Evolutionary conservation across 1,284 basidiomycete species (phyloP).

Genomic region (Leccinum pallidistipes): DNA sequence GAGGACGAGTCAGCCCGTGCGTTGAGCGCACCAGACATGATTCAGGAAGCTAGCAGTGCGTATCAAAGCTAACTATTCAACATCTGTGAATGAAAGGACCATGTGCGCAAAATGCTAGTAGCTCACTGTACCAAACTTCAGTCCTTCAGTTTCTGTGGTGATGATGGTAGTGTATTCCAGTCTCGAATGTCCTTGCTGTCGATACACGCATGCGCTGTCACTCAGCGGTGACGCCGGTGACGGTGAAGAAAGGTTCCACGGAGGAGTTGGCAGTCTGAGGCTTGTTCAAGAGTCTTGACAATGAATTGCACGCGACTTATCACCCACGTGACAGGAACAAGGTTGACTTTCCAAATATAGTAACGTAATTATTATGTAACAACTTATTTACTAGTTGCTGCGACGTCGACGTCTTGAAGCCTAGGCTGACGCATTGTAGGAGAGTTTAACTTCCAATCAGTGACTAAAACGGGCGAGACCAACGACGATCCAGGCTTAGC

Average conservation of each 20-base stretch:
- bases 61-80: neutral
- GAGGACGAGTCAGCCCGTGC: slow-evolving; percentile 35
- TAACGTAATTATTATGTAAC: no score
- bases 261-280: neutral
- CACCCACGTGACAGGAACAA: neutral
- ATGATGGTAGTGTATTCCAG: neutral
- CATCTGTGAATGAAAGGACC: neutral
- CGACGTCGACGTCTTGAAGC: no score
- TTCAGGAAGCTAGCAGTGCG: neutral
- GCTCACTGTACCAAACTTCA: neutral
- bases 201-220: neutral
- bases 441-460: no score
- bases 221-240: no score
- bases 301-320: neutral
- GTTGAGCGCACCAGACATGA: slow-evolving; percentile 25
- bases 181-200: neutral
- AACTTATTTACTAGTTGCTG: no score
- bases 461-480: no score
- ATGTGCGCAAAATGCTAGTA: neutral
- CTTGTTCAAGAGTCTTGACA: no score
- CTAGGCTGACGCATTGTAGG: no score
- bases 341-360: neutral
- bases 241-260: no score
- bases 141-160: neutral
- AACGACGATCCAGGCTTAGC: no score